Conservation (phyloP, 2,329 filamentous ascomycete species). For the Aureobasidium sp. region DNA sequence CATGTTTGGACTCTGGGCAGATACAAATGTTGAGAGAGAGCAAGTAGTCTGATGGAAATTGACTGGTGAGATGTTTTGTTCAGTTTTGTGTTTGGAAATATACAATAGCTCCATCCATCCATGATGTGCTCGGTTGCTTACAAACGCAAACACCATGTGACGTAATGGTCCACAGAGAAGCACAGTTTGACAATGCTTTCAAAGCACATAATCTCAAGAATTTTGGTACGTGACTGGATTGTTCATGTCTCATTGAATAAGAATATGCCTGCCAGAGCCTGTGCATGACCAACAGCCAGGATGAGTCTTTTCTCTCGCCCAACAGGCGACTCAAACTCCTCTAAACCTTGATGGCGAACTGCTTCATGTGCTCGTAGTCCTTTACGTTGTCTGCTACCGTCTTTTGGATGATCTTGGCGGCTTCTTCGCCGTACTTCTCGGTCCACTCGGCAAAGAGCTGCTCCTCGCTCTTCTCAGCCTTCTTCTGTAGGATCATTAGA, state of each 20-base stretch:
- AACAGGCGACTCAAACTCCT: background rate
- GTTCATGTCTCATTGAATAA: background rate
- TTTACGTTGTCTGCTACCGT: conserved; percentile 65
- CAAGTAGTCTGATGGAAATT: too few species aligned
- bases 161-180: too few species aligned
- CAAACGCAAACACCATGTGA: too few species aligned
- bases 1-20: background rate
- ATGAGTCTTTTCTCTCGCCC: background rate
- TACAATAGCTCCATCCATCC: too few species aligned
- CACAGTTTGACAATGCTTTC: too few species aligned
- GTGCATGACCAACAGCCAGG: background rate
- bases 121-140: too few species aligned
- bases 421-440: conserved; percentile 66
- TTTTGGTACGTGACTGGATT: too few species aligned
- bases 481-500: conserved; percentile 34
- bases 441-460: conserved; percentile 65
- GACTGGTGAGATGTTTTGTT: too few species aligned
- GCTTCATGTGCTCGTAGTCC: conserved; percentile 76
- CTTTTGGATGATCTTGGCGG: conserved; percentile 60
- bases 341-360: conserved; percentile 57
- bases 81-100: too few species aligned
- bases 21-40: too few species aligned
- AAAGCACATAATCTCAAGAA: too few species aligned
- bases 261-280: background rate
- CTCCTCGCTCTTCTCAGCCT: conserved; percentile 59